Evolutionary conservation across 306 rosid genomes (phyloP).

Genomic region (Cercis canadensis): DNA sequence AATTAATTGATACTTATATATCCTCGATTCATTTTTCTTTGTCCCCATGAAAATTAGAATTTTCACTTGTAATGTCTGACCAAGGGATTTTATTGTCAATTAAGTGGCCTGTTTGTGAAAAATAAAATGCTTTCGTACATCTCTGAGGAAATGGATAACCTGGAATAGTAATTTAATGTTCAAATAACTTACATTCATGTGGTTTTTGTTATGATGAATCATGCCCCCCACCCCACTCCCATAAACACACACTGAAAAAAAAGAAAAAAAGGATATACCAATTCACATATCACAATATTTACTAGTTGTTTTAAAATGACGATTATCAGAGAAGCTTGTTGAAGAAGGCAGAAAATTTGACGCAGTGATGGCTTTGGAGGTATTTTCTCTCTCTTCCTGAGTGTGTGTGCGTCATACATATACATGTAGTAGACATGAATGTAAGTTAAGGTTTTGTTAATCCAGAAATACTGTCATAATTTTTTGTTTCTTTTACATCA

Average conservation of each 20-base stretch:
- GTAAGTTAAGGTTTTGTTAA: not conserved
- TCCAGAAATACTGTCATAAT: not conserved
- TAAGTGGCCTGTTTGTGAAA: not conserved
- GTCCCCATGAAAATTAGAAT: not conserved
- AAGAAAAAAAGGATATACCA: not conserved
- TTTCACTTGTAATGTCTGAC: slow-evolving; percentile 1
- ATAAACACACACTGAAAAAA: too few relatives aligned
- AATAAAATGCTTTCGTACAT: slow-evolving; percentile 1
- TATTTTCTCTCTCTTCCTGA: slow-evolving; percentile 33
- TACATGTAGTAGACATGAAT: not conserved
- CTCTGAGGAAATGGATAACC: slow-evolving; percentile 1
- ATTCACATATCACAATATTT: slow-evolving; percentile 8
- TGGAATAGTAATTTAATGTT: slow-evolving; percentile 19
- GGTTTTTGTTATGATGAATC: not conserved
- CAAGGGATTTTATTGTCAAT: slow-evolving; percentile 15
- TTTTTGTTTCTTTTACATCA: not conserved
- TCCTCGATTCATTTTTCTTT: not conserved
- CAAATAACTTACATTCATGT: slow-evolving; percentile 22
- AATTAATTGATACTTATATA: not conserved
- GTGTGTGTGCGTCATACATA: slow-evolving; percentile 3
- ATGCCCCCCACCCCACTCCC: too few relatives aligned
- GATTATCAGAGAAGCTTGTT: slow-evolving; percentile 76
- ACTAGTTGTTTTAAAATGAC: slow-evolving; percentile 20
- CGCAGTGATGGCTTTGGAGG: slow-evolving; percentile 91
- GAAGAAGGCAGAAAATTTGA: slow-evolving; percentile 83